Base-by-base conservation (phyloP, 192 early-diverging fungal species). In the Gamsiella multidivaricata region DNA sequence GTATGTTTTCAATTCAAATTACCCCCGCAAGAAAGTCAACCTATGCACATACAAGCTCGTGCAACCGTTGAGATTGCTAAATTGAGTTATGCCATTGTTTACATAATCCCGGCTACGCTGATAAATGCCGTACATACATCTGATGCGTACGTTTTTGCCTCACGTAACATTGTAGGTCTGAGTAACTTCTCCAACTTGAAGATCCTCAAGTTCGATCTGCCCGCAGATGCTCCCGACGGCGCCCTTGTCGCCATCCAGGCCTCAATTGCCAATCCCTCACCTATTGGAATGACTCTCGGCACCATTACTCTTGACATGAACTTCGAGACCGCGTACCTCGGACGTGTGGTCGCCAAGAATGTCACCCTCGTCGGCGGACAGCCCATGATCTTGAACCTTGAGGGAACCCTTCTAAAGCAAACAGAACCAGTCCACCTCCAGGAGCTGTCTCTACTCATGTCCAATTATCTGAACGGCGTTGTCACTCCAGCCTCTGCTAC, bases 231-330 rank as follows among this genome's bases (percentile, higher is more conserved):
- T 3, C 63, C 71, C 2, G 58, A 75, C 1, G 70, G 70, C 22
- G 71, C 71, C 0, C 43, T 60, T 47, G 25, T 75, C 26, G 15
- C 62, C 3, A 75, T 75, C 51, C 10, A 36, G 5, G 71, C 63
- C 18, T 52, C 71, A 20, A 41, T 75, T n/a, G 71, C 63, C 28
- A 75, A 75, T 49, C 63, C 71, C 17, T 75, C 71, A 11, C 71
- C 71, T 37, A 66, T 75, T 18, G 71, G 71, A 41, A 60, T 75
- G 64, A 46, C 37, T 2, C 63, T 75, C 17, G 71, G 71, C 9
- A 75, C 71, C 20, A 61, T 75, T 29, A 75, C 71, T 23, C 71
- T 75, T 23, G 71, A 75, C 43, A 66, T 75, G 63, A 66, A 47
- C 58, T 75, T 75, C 22, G 42, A 75, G 51, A 54, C 63, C 18